Percentiles rank a stretch among this genome's conserved stretches.
These are phyloP conservation scores for Smallanthus sonchifolius DNA, from an alignment of 129 eudicot genomes.

Conservation along the genomic window DNA sequence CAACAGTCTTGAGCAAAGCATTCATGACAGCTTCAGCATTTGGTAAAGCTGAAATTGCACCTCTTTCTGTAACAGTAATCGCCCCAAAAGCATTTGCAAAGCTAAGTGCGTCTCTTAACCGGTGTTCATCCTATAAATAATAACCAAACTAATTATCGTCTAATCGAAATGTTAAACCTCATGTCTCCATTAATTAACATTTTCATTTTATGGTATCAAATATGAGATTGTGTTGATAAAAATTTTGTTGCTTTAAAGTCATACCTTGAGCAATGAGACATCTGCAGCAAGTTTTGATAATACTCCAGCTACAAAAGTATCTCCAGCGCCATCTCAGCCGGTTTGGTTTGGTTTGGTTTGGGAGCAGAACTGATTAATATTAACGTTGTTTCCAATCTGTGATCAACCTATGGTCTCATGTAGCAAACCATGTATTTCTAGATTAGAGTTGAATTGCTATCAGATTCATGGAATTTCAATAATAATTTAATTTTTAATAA, in stretches of 20 bases:
- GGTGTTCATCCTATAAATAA: conserved; percentile 52
- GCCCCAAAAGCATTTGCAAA: conserved; percentile 99
- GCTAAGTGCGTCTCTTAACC: conserved; percentile 67
- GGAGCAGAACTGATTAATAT: no score
- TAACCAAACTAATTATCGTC: not conserved
- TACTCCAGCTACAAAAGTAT: conserved; percentile 98
- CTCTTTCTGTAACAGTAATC: conserved; percentile 85
- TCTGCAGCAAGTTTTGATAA: conserved; percentile 79
- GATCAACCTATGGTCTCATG: no score
- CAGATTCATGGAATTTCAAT: no score
- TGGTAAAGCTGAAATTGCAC: conserved; percentile 97
- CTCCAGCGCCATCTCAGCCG: conserved; percentile 65
- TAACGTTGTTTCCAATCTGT: no score
- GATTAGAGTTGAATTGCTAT: no score
- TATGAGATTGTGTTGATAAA: no score
- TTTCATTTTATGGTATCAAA: no score
- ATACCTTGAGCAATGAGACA: conserved; percentile 67
- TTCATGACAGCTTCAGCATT: conserved; percentile 58
- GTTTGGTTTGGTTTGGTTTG: no score
- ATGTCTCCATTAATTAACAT: not conserved
- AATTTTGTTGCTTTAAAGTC: not conserved
- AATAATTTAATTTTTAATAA: no score
- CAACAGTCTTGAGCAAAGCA: conserved; percentile 63
- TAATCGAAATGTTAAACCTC: not conserved
- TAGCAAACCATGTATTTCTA: no score